A percentile compares a stretch with the other conserved stretches of the same genome.
phyloP scores from a whole-genome alignment of 1,284 basidiomycete species.

The Mycena citricolor region DNA sequence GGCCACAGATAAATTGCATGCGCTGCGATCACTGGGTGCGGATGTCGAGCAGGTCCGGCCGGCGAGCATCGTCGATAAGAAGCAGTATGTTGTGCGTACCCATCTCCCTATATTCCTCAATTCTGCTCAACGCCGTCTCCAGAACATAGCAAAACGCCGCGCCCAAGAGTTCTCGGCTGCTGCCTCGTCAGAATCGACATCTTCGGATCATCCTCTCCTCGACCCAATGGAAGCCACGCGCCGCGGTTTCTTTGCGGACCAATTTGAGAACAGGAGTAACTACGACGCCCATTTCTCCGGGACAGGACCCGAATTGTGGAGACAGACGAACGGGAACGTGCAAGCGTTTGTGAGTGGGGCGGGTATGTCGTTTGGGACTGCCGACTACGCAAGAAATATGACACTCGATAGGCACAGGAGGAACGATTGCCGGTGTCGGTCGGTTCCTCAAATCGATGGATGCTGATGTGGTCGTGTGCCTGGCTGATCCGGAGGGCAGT shows the following conservation, averaged over 20 bases:
- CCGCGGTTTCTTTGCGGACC: conserved; percentile 89
- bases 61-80: conserved; percentile 91
- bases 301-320: conserved; percentile 95
- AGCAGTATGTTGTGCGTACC: conserved; percentile 65
- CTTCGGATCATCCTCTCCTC: conserved; percentile 21
- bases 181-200: conserved; percentile 35
- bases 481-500: conserved; percentile 93
- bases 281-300: conserved; percentile 87
- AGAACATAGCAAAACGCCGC: conserved; percentile 82
- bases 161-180: conserved; percentile 42
- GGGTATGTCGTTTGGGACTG: conserved; percentile 42
- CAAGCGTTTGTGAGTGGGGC: conserved; percentile 95
- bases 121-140: no score
- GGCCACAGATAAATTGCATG: conserved; percentile 87
- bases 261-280: conserved; percentile 94
- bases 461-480: conserved; percentile 64
- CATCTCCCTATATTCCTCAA: neutral
- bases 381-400: neutral
- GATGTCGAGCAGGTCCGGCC: conserved; percentile 83
- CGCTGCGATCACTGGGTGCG: conserved; percentile 84
- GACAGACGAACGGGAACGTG: conserved; percentile 82
- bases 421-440: conserved; percentile 88
- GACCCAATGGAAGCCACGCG: conserved; percentile 38
- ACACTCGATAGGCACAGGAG: conserved; percentile 71
- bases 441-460: conserved; percentile 76